These are phyloP conservation scores for Leccinum pallidistipes DNA, from an alignment of 1,284 basidiomycete genomes.

Conservation along the genomic window DNA sequence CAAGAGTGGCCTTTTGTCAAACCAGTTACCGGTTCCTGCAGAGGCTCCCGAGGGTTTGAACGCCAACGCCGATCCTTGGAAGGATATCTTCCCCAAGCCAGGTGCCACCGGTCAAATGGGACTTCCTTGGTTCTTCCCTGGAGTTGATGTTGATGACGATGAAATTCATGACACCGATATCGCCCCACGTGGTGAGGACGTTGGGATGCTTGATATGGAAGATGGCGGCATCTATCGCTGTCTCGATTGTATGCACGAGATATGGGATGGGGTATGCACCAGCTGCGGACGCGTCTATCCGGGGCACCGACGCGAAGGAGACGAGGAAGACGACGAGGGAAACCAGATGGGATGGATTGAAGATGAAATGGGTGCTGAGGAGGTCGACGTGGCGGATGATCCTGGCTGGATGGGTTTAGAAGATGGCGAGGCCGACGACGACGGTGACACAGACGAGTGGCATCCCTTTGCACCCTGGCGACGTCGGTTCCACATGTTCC, in stretches of 20 bases:
- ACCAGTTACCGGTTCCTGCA: conserved; percentile 14
- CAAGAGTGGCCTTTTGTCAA: conserved; percentile 52
- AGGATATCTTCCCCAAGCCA: conserved; percentile 51
- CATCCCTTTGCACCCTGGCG: conserved; percentile 22
- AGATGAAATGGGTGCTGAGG: conserved; percentile 37
- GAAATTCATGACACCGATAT: conserved; percentile 15
- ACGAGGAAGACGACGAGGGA: conserved; percentile 39
- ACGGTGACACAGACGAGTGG: conserved; percentile 28
- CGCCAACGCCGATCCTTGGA: conserved; percentile 53
- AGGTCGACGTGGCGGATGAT: conserved; percentile 34
- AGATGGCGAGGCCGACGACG: conserved; percentile 33
- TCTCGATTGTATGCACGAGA: conserved; percentile 71
- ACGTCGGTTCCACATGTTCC: conserved; percentile 18
- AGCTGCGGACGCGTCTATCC: conserved; percentile 57
- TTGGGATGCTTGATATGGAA: conserved; percentile 67
- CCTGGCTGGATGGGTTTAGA: conserved; percentile 40
- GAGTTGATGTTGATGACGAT: conserved; percentile 17
- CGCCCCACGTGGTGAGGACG: conserved; percentile 35
- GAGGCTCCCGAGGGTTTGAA: conserved; percentile 19
- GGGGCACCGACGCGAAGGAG: conserved; percentile 43
- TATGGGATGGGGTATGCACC: conserved; percentile 63
- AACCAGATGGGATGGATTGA: conserved; percentile 38
- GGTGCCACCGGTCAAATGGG: conserved; percentile 1
- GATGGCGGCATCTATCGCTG: conserved; percentile 75
- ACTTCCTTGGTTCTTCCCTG: conserved; percentile 22